phyloP scores from a whole-genome alignment of 2,329 filamentous ascomycete genomes.

The Trichoderma koningii region DNA sequence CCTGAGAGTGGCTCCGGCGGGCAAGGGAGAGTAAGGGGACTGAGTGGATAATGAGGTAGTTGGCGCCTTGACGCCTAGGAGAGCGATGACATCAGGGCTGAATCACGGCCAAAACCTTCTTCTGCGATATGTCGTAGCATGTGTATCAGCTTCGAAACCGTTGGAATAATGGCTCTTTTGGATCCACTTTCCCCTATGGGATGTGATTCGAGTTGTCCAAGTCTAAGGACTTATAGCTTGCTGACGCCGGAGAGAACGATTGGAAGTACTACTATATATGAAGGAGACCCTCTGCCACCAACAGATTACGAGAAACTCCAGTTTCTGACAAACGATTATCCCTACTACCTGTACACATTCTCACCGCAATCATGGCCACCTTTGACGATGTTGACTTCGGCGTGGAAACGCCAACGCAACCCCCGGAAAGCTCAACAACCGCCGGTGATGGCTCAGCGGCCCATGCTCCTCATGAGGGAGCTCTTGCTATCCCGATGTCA shows the following conservation, averaged over 20 bases:
- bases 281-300: not conserved
- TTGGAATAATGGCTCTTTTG: slow-evolving; percentile 2
- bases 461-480: not conserved
- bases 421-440: not conserved
- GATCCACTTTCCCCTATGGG: slow-evolving; percentile 2
- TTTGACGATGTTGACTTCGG: slow-evolving; percentile 22
- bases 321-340: not conserved
- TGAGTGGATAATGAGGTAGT: slow-evolving; percentile 13
- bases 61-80: slow-evolving; percentile 1
- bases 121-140: not conserved
- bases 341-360: not conserved
- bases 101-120: slow-evolving; percentile 23
- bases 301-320: not conserved
- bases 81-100: slow-evolving; percentile 23
- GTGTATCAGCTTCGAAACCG: not conserved
- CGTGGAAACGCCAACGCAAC: slow-evolving; percentile 13
- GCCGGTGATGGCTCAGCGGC: not conserved
- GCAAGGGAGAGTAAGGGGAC: not conserved
- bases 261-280: not conserved
- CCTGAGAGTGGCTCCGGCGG: slow-evolving; percentile 1
- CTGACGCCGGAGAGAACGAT: not conserved
- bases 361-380: slow-evolving; percentile 14
- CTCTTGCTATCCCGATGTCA: slow-evolving; percentile 19
- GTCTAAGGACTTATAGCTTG: not conserved
- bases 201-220: not conserved